phyloP scores from a whole-genome alignment of 495 filamentous ascomycete genomes.

The Aspergillus conjunctus region DNA sequence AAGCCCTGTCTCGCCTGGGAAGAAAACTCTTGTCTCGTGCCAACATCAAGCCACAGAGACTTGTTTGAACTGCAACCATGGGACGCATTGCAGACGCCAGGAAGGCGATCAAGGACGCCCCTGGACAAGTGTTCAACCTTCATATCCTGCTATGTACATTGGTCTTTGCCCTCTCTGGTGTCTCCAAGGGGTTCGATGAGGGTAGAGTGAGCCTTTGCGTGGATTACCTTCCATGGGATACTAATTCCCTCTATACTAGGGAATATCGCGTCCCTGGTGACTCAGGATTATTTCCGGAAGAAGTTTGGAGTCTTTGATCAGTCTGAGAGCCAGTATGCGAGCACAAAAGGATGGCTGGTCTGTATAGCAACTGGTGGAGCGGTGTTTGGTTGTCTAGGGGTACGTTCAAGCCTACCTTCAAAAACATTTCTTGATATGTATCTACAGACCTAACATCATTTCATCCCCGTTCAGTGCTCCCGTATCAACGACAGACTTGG shows the following conservation, averaged over 20 bases:
- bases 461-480: constrained; percentile 15
- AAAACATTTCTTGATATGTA: neutral
- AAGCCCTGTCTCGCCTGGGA: neutral
- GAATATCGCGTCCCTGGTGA: constrained; percentile 29
- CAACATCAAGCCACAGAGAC: neutral
- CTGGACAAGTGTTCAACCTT: constrained; percentile 25
- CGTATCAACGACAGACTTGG: constrained; percentile 27
- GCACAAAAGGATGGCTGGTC: constrained; percentile 58
- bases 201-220: neutral
- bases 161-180: constrained; percentile 28
- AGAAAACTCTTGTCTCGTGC: neutral
- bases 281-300: constrained; percentile 25
- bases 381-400: constrained; percentile 30
- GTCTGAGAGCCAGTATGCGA: constrained; percentile 47
- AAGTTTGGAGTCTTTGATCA: constrained; percentile 55
- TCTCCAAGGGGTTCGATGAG: constrained; percentile 30
- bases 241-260: constrained; percentile 9
- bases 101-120: constrained; percentile 30
- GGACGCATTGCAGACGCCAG: constrained; percentile 64
- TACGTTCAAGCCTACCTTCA: constrained; percentile 8
- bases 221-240: neutral
- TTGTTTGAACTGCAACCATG: constrained; percentile 54
- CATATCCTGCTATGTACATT: constrained; percentile 26
- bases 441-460: neutral
- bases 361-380: constrained; percentile 63